Percentiles rank a stretch among this genome's conserved stretches.
phyloP scores from a whole-genome alignment of 176 grass and related monocot species.

The Tillandsia leiboldiana region DNA sequence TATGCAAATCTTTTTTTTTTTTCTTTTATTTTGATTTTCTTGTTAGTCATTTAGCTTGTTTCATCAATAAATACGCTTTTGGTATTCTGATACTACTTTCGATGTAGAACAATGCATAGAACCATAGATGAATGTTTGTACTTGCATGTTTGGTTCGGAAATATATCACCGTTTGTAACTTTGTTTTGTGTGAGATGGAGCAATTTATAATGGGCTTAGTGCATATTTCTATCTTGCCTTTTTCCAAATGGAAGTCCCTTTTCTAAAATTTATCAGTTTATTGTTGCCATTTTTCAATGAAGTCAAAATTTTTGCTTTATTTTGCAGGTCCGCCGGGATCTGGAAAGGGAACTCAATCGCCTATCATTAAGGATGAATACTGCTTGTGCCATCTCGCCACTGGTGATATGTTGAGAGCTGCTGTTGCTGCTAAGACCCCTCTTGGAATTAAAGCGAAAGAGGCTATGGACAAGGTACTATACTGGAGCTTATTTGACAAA shows the following conservation, averaged over 20 bases:
- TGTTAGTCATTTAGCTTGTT: background rate
- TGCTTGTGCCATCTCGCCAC: slow-evolving; percentile 97
- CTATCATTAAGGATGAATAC: slow-evolving; percentile 85
- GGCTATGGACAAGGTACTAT: slow-evolving; percentile 69
- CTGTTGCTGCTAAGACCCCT: slow-evolving; percentile 84
- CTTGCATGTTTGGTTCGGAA: background rate
- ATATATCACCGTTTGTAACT: background rate
- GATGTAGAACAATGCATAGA: background rate
- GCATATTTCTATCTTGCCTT: background rate
- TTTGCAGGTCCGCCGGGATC: slow-evolving; percentile 81
- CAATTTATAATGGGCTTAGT: background rate
- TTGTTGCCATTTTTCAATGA: background rate
- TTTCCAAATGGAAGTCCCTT: background rate
- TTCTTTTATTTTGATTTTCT: background rate
- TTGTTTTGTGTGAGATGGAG: background rate
- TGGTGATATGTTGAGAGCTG: slow-evolving; percentile 95
- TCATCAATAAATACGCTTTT: background rate
- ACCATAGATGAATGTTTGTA: background rate
- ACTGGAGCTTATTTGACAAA: slow-evolving; percentile 2
- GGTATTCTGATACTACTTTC: background rate
- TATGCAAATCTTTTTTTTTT: too few species aligned
- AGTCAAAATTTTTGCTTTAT: background rate
- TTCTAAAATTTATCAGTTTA: background rate
- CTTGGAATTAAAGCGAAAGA: slow-evolving; percentile 94
- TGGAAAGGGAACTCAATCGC: slow-evolving; percentile 91